Percentiles rank a stretch among this genome's conserved stretches.
These are phyloP conservation scores for Mycena olivaceomarginata DNA, from an alignment of 768 basidiomycete genomes.

Conservation along the genomic window DNA sequence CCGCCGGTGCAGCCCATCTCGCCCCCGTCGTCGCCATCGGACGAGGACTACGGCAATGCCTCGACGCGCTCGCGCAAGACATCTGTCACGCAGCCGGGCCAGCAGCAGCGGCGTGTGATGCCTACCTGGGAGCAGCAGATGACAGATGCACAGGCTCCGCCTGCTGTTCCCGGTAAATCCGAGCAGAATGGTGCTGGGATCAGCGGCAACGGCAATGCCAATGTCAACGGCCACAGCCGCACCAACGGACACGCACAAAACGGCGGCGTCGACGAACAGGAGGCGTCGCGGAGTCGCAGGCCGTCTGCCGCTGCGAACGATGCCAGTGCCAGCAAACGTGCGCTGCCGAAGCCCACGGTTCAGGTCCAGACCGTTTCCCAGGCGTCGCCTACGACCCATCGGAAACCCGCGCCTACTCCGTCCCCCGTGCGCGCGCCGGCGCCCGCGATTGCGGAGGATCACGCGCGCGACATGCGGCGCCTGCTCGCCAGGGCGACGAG, in stretches of 20 bases:
- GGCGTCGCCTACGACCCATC: slow-evolving; percentile 44
- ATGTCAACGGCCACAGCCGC: slow-evolving; percentile 17
- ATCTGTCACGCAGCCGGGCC: slow-evolving; percentile 52
- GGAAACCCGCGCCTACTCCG: slow-evolving; percentile 47
- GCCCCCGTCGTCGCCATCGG: slow-evolving; percentile 68
- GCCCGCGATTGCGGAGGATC: slow-evolving; percentile 61
- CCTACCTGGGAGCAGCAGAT: slow-evolving; percentile 51
- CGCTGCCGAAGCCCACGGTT: slow-evolving; percentile 44
- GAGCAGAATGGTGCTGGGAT: slow-evolving; percentile 22
- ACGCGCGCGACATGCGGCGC: slow-evolving; percentile 80
- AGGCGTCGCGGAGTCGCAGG: slow-evolving; percentile 21
- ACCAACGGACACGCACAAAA: slow-evolving; percentile 26
- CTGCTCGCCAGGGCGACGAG: slow-evolving; percentile 81
- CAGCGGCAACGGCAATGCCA: slow-evolving; percentile 2
- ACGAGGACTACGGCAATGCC: slow-evolving; percentile 56
- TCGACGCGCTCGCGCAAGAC: slow-evolving; percentile 50
- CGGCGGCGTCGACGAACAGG: slow-evolving; percentile 19
- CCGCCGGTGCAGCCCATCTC: slow-evolving; percentile 62
- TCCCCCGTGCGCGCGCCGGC: slow-evolving; percentile 35
- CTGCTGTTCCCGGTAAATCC: slow-evolving; percentile 25
- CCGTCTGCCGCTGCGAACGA: slow-evolving; percentile 12
- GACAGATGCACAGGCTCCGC: slow-evolving; percentile 32
- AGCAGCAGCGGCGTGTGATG: slow-evolving; percentile 52
- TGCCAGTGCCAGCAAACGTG: slow-evolving; percentile 25
- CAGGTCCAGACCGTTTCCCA: slow-evolving; percentile 37